phyloP scores from a whole-genome alignment of 345 rosid genomes.

The Lepidium sativum region DNA sequence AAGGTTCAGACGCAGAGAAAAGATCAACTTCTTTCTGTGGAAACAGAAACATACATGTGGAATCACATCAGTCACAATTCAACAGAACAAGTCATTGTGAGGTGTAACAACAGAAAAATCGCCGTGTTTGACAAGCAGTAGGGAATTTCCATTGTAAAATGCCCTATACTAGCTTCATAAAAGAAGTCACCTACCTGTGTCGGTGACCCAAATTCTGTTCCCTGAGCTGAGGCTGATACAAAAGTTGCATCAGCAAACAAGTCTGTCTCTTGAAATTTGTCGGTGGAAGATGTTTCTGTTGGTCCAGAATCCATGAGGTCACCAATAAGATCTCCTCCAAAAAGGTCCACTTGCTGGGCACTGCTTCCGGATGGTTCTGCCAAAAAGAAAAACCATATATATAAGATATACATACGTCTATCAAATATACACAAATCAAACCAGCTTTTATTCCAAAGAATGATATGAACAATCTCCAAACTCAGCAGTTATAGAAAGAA shows the following conservation, averaged over 20 bases:
- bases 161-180: neutral
- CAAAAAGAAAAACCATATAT: constrained; percentile 17
- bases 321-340: constrained; percentile 68
- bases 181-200: constrained; percentile 40
- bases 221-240: constrained; percentile 68
- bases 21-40: constrained; percentile 32
- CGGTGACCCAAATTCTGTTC: constrained; percentile 34
- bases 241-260: constrained; percentile 94
- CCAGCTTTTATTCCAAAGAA: neutral
- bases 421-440: no score
- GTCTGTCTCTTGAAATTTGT: constrained; percentile 51
- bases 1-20: constrained; percentile 27
- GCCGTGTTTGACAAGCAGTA: neutral
- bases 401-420: neutral
- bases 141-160: neutral
- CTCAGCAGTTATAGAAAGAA: no score
- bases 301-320: constrained; percentile 77
- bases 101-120: neutral
- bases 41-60: constrained; percentile 6
- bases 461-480: no score
- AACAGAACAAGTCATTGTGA: neutral
- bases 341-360: constrained; percentile 66
- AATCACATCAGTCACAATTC: constrained; percentile 5
- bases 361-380: constrained; percentile 58
- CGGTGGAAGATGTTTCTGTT: constrained; percentile 35